Evolutionary conservation across 805 yeast genomes (phyloP).

Genomic region (Priceomyces haplophilus): DNA sequence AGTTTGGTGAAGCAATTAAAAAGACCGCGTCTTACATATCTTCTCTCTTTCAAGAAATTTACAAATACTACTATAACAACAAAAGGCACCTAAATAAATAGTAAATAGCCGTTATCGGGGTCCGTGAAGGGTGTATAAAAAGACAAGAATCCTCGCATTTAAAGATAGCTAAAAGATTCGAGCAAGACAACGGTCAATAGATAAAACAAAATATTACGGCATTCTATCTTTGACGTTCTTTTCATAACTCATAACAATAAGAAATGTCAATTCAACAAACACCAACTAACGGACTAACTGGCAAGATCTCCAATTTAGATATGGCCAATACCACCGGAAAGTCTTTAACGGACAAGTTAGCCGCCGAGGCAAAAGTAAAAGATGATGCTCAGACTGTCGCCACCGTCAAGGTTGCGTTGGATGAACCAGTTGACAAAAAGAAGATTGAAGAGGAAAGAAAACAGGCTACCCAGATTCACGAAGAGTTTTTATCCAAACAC

Average conservation of each 20-base stretch:
- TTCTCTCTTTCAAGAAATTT: slow-evolving; percentile 1
- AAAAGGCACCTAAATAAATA: slow-evolving; percentile 3
- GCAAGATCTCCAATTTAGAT: slow-evolving; percentile 40
- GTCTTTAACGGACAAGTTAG: slow-evolving; percentile 42
- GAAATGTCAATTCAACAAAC: slow-evolving; percentile 63
- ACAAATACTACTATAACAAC: neutral
- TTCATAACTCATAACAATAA: neutral
- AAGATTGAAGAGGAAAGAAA: slow-evolving; percentile 22
- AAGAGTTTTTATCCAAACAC: slow-evolving; percentile 57
- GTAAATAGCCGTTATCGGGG: slow-evolving; percentile 5
- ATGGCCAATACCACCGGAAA: slow-evolving; percentile 30
- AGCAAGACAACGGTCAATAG: neutral
- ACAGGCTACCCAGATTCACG: slow-evolving; percentile 42
- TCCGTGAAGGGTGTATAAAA: neutral
- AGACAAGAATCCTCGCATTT: neutral
- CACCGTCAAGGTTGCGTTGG: slow-evolving; percentile 18
- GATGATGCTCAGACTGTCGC: slow-evolving; percentile 24
- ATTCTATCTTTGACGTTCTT: neutral
- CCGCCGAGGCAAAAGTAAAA: slow-evolving; percentile 38
- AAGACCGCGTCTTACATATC: slow-evolving; percentile 3
- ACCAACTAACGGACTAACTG: slow-evolving; percentile 47
- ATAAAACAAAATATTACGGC: neutral
- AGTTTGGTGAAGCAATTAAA: slow-evolving; percentile 1
- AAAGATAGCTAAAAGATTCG: neutral
- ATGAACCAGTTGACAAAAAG: slow-evolving; percentile 18